A percentile compares a stretch with the other conserved stretches of the same genome.
These are phyloP conservation scores for Kazachstania taianensis DNA, from an alignment of 805 yeast genomes.

Conservation along the genomic window DNA sequence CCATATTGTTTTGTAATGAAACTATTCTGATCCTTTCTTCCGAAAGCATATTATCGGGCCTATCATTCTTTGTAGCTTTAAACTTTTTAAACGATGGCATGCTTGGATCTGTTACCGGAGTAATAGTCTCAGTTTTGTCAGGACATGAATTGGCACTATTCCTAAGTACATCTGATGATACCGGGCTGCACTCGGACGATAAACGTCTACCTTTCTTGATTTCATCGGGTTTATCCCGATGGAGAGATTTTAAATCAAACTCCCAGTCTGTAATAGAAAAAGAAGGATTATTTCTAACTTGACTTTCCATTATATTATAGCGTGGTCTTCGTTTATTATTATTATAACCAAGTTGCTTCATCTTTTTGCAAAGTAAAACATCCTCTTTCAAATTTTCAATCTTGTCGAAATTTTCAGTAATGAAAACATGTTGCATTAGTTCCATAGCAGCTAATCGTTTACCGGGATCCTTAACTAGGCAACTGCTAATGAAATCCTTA, in stretches of 20 bases:
- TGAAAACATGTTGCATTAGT: conserved; percentile 33
- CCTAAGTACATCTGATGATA: conserved; percentile 7
- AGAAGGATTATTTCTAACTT: too few species aligned
- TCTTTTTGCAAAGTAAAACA: conserved; percentile 22
- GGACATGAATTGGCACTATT: not conserved
- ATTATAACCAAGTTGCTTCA: conserved; percentile 4
- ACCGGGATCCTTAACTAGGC: conserved; percentile 58
- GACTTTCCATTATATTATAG: not conserved
- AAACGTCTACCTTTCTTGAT: too few species aligned
- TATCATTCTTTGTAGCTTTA: not conserved
- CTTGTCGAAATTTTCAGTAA: conserved; percentile 11
- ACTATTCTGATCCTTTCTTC: too few species aligned
- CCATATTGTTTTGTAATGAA: not conserved
- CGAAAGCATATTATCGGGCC: not conserved
- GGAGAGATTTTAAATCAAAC: too few species aligned
- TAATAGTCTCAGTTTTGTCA: conserved; percentile 7
- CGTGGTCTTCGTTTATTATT: not conserved
- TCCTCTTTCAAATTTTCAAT: conserved; percentile 33
- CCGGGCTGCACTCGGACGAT: too few species aligned
- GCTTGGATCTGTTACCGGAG: conserved; percentile 14
- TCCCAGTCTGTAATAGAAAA: too few species aligned
- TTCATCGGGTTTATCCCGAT: too few species aligned
- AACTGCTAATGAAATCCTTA: conserved; percentile 48
- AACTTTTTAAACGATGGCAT: conserved; percentile 14
- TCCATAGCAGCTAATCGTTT: conserved; percentile 52